These are phyloP conservation scores for Talinum fruticosum DNA, from an alignment of 148 eudicot species.

Conservation along the genomic window DNA sequence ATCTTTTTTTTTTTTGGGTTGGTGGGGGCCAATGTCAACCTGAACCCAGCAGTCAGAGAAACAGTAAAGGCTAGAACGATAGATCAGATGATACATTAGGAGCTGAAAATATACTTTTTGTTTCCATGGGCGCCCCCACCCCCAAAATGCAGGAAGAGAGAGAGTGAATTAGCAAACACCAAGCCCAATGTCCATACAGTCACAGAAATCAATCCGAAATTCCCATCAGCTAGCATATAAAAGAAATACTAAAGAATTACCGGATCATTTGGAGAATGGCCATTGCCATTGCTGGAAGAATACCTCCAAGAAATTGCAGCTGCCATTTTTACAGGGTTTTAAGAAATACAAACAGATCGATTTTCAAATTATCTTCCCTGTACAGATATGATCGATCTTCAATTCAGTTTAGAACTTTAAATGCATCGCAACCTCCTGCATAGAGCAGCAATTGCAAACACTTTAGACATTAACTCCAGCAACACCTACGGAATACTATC, in stretches of 20 bases:
- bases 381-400: constrained; percentile 3
- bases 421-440: constrained; percentile 29
- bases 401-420: constrained; percentile 10
- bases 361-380: constrained; percentile 11
- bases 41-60: background rate
- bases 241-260: constrained; percentile 33
- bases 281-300: constrained; percentile 64
- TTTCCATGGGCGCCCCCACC: background rate
- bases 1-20: background rate
- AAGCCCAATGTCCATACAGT: background rate
- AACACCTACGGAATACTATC: background rate
- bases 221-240: background rate
- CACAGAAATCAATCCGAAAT: background rate
- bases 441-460: background rate
- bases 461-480: background rate
- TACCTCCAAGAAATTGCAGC: constrained; percentile 71
- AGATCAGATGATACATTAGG: background rate
- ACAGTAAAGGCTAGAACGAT: background rate
- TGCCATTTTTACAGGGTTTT: constrained; percentile 51
- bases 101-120: background rate
- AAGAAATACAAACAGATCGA: constrained; percentile 10
- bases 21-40: background rate
- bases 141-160: background rate
- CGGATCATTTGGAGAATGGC: constrained; percentile 59
- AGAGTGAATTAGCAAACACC: background rate